Base-by-base conservation (phyloP, 345 rosid species). In the Hypericum androsaemum region DNA sequence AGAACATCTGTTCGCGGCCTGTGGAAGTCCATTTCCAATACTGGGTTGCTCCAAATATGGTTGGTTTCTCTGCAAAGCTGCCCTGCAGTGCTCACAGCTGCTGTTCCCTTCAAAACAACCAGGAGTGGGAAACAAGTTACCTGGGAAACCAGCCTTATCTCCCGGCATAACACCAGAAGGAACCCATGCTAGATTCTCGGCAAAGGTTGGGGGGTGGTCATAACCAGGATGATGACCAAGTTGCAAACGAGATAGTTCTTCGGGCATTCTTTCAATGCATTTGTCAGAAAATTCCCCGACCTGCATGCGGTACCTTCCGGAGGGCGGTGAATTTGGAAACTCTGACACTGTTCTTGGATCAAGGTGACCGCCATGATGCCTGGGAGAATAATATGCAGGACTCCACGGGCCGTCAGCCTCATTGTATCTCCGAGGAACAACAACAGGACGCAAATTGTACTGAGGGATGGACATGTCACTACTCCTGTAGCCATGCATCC, bases 331-430 rank as follows among this genome's bases (percentile, higher is more conserved):
- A 61, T 77, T 61, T 35, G 94, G 83, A 62, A 85, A 80, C 41
- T 87, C 95, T 35, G 71, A 62, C 22, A 77, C 47, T 12, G 65
- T 46, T 69, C 95, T 82, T 15, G 87, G 76, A 60, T 89, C 95
- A 12, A 7, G 13, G 57, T 72, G 89, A 49, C 72, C 80, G 5
- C 84, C 95, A 70, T 82, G 82, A 43, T 80, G 94, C 78, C 85
- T 71, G 39, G 98, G 97, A 70, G 97, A 92, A 72, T 66, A 79
- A 65, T 72, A 85, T 59, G 81, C 84, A 37, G 84, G 77, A 66
- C 83, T 78, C 94, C 88, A 77, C 13, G 89, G 39, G 50, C 79
- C 83, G 47, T 92, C 97, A 58, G 73, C 67, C 53, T 86, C 97
- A 74, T 71, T 79, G 55, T 72, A 84, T 72, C 94, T 80, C 61